A percentile compares a stretch with the other conserved stretches of the same genome.
phyloP scores from a whole-genome alignment of 2,329 filamentous ascomycete species.

The Epichloe elymi region DNA sequence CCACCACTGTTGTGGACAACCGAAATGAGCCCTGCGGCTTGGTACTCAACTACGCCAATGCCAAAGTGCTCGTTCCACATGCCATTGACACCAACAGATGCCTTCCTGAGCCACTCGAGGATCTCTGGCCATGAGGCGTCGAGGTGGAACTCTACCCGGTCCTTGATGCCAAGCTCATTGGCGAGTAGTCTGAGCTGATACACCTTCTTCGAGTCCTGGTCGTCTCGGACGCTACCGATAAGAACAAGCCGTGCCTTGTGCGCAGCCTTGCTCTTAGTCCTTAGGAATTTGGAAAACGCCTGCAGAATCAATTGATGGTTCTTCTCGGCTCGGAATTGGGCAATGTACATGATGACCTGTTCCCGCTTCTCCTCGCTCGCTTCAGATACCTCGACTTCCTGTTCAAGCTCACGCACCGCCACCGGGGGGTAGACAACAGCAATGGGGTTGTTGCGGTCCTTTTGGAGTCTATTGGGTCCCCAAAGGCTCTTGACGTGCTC shows the following conservation, averaged over 20 bases:
- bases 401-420: constrained; percentile 71
- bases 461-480: constrained; percentile 42
- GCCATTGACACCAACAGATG: constrained; percentile 81
- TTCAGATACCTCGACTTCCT: constrained; percentile 56
- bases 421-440: constrained; percentile 89
- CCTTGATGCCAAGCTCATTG: constrained; percentile 74
- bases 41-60: constrained; percentile 96
- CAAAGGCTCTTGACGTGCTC: constrained; percentile 69
- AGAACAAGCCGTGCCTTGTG: constrained; percentile 58
- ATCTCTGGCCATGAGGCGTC: constrained; percentile 86
- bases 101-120: constrained; percentile 60
- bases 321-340: constrained; percentile 95
- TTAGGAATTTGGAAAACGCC: constrained; percentile 68
- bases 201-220: constrained; percentile 65
- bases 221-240: constrained; percentile 84
- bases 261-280: constrained; percentile 35
- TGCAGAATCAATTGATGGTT: constrained; percentile 81
- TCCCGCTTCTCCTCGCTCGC: constrained; percentile 57
- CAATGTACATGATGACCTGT: constrained; percentile 75
- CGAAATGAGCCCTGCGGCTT: constrained; percentile 82
- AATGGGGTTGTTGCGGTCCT: constrained; percentile 39
- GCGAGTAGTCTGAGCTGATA: constrained; percentile 79
- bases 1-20: constrained; percentile 92
- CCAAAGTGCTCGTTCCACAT: constrained; percentile 99
- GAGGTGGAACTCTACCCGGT: constrained; percentile 74